A percentile compares a stretch with the other conserved stretches of the same genome.
Evolutionary conservation across 1,284 basidiomycete species (phyloP).

Genomic region (Ustilago curta): DNA sequence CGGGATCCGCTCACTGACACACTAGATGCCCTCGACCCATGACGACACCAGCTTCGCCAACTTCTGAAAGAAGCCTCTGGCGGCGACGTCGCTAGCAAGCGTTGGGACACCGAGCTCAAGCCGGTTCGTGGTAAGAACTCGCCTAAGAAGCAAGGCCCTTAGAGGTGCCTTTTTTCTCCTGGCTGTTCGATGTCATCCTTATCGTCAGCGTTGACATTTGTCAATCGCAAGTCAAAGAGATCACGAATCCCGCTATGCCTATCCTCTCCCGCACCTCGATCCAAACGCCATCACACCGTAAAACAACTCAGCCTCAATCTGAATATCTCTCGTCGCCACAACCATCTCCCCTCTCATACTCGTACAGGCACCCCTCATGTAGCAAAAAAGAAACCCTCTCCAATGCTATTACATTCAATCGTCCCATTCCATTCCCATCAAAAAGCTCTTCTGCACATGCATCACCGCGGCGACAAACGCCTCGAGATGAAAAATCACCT

Average conservation of each 20-base stretch:
- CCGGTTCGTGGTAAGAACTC: conserved; percentile 19
- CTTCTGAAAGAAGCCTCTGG: conserved; percentile 29
- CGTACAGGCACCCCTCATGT: too few species aligned
- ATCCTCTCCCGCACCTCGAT: too few species aligned
- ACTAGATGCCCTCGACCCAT: neutral
- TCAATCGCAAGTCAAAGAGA: too few species aligned
- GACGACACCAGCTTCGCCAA: conserved; percentile 27
- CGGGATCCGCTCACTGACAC: neutral
- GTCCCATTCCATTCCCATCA: conserved; percentile 56
- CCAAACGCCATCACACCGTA: too few species aligned
- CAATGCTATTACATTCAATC: conserved; percentile 17
- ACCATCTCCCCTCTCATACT: neutral
- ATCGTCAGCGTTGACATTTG: too few species aligned
- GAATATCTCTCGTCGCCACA: too few species aligned
- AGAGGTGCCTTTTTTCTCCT: neutral
- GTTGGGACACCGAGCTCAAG: conserved; percentile 41
- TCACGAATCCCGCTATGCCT: too few species aligned
- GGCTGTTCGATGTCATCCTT: too few species aligned
- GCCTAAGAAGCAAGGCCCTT: conserved; percentile 24
- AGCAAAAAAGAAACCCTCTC: neutral
- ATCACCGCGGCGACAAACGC: conserved; percentile 68
- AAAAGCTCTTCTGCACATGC: conserved; percentile 65
- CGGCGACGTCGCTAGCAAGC: conserved; percentile 33
- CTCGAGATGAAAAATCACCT: conserved; percentile 68
- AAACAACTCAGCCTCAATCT: too few species aligned